Base-by-base conservation (phyloP, 1,139 yeast genomes). In the Taphrina deformans region DNA sequence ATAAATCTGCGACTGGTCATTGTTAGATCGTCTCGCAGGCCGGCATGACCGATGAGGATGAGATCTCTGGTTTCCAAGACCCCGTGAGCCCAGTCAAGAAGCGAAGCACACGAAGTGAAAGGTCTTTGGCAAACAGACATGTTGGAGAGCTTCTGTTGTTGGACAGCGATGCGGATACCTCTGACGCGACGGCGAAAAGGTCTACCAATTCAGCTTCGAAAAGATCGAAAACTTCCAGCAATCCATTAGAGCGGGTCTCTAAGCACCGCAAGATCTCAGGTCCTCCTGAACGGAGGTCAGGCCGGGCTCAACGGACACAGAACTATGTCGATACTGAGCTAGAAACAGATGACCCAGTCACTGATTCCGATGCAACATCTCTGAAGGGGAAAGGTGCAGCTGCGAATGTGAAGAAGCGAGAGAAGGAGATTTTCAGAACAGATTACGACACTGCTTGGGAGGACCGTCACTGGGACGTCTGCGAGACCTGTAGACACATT, bases 401-500 rank as follows among this genome's bases (percentile, higher is more conserved):
- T 3, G 14, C n/a, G 4, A 46, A 46, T n/a, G 18, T 41, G 14
- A 38, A 21, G 41, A 50, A 50, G 40, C 48, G 63, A 7, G 63
- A 50, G 21, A 40, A 24, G 29, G 56, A 51, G 21, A 40, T 29
- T 12, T 59, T 48, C 52, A 24, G 23, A n/a, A 18, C 40, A 5
- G 50, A 66, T 24, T 52, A 35, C 27, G 58, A 35, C 14, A 48
- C 69, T 7, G 65, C 64, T 14, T 68, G 64, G 66, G 62, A 66
- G 16, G 56, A 59, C n/a, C 65, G 67, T 18, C 70, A 68, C 46
- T 26, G 61, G 41, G 59, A 51, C n/a, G 52, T 40, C 16, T 68
- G 70, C 46, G 65, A 62, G 12, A 41, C 59, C 16, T 68, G 70
- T 50, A 23, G 63, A 26, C 14, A 21, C 5, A n/a, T 21, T 4